Conservation (phyloP, 2,329 filamentous ascomycete genomes). For the Fusarium sp. region DNA sequence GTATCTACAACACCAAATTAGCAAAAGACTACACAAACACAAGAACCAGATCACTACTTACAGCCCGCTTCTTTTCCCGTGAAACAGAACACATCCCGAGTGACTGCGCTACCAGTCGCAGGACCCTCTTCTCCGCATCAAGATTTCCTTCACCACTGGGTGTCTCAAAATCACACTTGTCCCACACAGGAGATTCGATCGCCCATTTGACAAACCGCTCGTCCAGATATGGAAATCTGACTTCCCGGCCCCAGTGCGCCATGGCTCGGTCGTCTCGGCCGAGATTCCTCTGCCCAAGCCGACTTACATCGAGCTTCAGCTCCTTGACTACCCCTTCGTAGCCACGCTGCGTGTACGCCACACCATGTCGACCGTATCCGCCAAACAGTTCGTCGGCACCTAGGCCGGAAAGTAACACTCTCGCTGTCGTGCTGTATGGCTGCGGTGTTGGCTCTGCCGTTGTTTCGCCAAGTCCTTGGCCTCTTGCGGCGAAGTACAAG, state of each 20-base stretch:
- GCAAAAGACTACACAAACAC: background rate
- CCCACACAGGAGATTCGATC: conserved; percentile 78
- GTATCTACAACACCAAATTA: conserved; percentile 67
- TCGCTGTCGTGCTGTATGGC: conserved; percentile 76
- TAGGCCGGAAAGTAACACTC: conserved; percentile 90
- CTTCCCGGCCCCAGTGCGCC: conserved; percentile 89
- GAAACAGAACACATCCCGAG: conserved; percentile 80
- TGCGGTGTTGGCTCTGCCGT: conserved; percentile 43
- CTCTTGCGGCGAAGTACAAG: conserved; percentile 93
- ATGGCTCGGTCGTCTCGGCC: conserved; percentile 94
- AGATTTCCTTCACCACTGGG: conserved; percentile 57
- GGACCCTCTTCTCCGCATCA: conserved; percentile 83
- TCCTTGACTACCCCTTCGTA: conserved; percentile 82
- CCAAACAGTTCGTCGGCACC: conserved; percentile 97
- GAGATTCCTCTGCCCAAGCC: conserved; percentile 93
- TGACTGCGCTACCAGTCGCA: conserved; percentile 81
- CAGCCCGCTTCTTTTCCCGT: conserved; percentile 91
- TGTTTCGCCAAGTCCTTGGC: conserved; percentile 65
- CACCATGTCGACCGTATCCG: conserved; percentile 87
- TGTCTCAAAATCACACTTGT: conserved; percentile 89
- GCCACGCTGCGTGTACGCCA: conserved; percentile 77
- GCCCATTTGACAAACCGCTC: conserved; percentile 88
- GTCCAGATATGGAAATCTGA: conserved; percentile 90
- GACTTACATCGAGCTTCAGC: conserved; percentile 84
- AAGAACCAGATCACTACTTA: conserved; percentile 58